A percentile compares a stretch with the other conserved stretches of the same genome.
phyloP scores from a whole-genome alignment of 148 eudicot species.

The Camellia lanceoleosa region DNA sequence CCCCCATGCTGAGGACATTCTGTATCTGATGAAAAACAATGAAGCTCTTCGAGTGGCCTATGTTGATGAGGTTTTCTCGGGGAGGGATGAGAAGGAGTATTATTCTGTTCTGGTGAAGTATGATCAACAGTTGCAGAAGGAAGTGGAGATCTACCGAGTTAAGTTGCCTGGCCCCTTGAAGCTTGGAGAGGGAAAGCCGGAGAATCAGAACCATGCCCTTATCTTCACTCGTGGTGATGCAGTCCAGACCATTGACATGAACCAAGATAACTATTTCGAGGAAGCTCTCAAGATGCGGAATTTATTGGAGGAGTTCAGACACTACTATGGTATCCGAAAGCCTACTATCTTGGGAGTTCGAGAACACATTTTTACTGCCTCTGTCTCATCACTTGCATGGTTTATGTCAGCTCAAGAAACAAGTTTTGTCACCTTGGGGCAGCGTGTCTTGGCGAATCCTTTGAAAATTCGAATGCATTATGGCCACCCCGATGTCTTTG shows the following conservation, averaged over 20 bases:
- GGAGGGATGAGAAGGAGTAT: constrained; percentile 57
- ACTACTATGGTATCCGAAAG: constrained; percentile 59
- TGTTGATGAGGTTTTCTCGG: constrained; percentile 64
- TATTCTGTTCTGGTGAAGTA: constrained; percentile 89
- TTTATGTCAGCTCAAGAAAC: constrained; percentile 91
- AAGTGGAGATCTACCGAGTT: constrained; percentile 79
- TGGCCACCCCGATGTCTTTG: constrained; percentile 95
- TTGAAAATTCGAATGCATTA: constrained; percentile 85
- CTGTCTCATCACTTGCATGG: constrained; percentile 86
- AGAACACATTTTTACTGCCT: constrained; percentile 82
- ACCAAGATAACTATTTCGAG: constrained; percentile 90
- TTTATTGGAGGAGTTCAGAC: constrained; percentile 66
- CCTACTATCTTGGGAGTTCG: constrained; percentile 88
- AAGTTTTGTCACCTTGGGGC: constrained; percentile 87
- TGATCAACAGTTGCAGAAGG: constrained; percentile 62
- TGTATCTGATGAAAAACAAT: constrained; percentile 64
- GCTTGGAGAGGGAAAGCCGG: constrained; percentile 91
- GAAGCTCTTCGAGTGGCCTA: constrained; percentile 92
- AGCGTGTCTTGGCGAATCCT: constrained; percentile 84
- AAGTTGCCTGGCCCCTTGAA: constrained; percentile 85
- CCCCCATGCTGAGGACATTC: constrained; percentile 79
- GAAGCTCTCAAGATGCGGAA: constrained; percentile 86
- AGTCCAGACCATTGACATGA: constrained; percentile 88
- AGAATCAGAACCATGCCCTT: constrained; percentile 85
- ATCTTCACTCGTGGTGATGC: constrained; percentile 93